phyloP scores from a whole-genome alignment of 768 basidiomycete genomes.

The Pisolithus orientalis region DNA sequence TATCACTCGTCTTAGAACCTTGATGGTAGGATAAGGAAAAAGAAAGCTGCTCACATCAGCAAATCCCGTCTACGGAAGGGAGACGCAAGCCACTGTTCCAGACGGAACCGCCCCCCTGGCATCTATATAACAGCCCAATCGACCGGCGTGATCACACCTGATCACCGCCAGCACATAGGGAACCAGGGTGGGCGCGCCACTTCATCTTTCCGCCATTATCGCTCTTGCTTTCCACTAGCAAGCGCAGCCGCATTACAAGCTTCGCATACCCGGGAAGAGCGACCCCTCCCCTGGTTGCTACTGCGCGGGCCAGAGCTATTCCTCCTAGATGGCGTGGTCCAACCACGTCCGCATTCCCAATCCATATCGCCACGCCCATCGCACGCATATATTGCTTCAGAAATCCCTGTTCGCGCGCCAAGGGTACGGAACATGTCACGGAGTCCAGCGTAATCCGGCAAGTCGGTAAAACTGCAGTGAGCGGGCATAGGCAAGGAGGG shows the following conservation, averaged over 20 bases:
- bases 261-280: background rate
- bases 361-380: background rate
- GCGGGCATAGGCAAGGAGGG: conserved; percentile 72
- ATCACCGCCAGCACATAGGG: background rate
- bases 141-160: background rate
- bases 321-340: background rate
- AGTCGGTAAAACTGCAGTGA: conserved; percentile 81
- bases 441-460: conserved; percentile 83
- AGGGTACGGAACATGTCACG: conserved; percentile 64
- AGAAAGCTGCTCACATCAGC: background rate
- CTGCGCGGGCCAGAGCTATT: background rate
- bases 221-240: background rate
- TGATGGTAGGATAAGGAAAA: background rate
- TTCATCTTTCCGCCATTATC: too few relatives aligned
- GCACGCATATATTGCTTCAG: background rate
- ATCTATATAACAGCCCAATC: background rate
- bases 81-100: background rate
- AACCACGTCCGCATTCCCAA: background rate
- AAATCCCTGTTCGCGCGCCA: conserved; percentile 40
- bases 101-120: background rate
- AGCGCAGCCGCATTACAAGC: background rate
- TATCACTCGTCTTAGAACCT: background rate
- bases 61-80: background rate
- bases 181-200: background rate
- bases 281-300: background rate